phyloP scores from a whole-genome alignment of 2,329 filamentous ascomycete species.

The Talaromyces sp. region DNA sequence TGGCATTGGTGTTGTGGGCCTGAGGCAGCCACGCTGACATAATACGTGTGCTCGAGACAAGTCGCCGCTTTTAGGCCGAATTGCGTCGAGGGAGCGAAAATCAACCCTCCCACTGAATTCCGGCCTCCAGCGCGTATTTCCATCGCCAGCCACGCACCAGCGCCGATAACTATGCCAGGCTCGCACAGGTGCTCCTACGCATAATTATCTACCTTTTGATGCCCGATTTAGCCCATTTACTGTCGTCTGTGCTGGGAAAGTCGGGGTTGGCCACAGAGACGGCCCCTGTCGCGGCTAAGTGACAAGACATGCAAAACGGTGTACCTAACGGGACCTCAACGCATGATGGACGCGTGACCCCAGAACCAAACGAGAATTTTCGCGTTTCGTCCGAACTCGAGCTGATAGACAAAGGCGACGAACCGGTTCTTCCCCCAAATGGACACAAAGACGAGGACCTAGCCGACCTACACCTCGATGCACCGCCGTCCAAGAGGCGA shows the following conservation, averaged over 20 bases:
- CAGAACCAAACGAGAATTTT: conserved; percentile 19
- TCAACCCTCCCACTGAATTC: conserved; percentile 34
- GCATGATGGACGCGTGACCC: conserved; percentile 33
- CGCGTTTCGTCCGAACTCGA: conserved; percentile 18
- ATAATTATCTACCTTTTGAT: conserved; percentile 35
- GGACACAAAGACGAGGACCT: conserved; percentile 25
- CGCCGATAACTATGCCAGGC: conserved; percentile 42
- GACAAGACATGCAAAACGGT: conserved; percentile 44
- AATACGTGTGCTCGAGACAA: neutral
- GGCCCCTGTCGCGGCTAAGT: conserved; percentile 36
- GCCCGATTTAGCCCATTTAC: conserved; percentile 28
- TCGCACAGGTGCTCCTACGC: conserved; percentile 27
- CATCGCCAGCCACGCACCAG: conserved; percentile 32
- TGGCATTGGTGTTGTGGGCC: neutral
- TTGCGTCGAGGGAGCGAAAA: conserved; percentile 24
- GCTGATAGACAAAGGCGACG: conserved; percentile 16
- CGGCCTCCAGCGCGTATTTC: conserved; percentile 24
- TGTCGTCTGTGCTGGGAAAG: conserved; percentile 38
- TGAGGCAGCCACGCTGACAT: conserved; percentile 13
- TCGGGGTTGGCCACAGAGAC: conserved; percentile 37
- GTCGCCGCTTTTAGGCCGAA: conserved; percentile 17
- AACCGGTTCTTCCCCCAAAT: conserved; percentile 19
- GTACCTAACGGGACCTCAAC: conserved; percentile 34
- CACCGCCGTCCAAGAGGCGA: conserved; percentile 40
- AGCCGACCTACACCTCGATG: conserved; percentile 25